A percentile compares a stretch with the other conserved stretches of the same genome.
phyloP scores from a whole-genome alignment of 2,329 filamentous ascomycete genomes.

The Coniella lustricola region DNA sequence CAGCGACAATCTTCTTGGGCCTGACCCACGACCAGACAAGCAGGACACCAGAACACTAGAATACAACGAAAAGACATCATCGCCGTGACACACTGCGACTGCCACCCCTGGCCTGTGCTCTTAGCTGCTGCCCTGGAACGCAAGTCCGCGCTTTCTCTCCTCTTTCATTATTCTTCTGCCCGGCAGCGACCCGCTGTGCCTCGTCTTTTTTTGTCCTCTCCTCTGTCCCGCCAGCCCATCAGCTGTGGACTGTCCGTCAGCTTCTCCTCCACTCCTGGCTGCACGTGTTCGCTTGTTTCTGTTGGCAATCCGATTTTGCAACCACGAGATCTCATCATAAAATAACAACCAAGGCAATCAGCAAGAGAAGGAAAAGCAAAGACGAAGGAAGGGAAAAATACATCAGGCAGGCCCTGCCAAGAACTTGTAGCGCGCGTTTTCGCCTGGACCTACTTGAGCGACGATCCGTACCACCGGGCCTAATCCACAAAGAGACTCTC shows the following conservation, averaged over 20 bases:
- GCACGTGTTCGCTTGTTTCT: neutral
- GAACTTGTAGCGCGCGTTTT: constrained; percentile 15
- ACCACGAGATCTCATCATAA: no score
- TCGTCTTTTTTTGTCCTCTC: no score
- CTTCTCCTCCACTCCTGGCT: neutral
- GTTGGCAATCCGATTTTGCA: no score
- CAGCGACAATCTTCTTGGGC: constrained; percentile 4
- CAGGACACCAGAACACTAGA: no score
- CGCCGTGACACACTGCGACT: no score
- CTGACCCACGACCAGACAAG: neutral
- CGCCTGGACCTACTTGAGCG: neutral
- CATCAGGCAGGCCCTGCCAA: constrained; percentile 9
- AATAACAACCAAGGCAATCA: no score
- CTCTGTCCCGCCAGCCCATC: neutral
- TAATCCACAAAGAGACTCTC: no score
- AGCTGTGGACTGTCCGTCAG: neutral
- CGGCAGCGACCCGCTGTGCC: no score
- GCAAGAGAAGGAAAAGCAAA: neutral
- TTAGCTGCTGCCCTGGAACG: no score
- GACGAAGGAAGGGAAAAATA: neutral
- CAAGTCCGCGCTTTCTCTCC: no score
- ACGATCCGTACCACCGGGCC: neutral
- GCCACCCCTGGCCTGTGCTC: neutral
- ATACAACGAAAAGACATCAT: constrained; percentile 5
- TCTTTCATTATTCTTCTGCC: no score